phyloP scores from a whole-genome alignment of 1,284 basidiomycete species.

The Trametes polyzona region DNA sequence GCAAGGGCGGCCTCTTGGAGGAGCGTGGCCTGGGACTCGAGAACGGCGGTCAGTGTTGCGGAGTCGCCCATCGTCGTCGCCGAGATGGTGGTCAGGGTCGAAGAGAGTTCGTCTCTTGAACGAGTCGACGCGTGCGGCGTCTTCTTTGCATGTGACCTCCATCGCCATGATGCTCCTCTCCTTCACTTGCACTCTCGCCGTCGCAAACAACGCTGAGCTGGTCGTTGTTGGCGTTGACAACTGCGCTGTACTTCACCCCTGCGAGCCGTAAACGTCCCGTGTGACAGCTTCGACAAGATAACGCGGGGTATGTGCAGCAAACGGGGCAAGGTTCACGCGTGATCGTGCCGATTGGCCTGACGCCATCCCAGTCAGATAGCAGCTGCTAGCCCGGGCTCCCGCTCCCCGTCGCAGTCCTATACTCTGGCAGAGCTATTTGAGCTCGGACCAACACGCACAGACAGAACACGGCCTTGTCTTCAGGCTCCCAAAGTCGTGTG shows the following conservation, averaged over 20 bases:
- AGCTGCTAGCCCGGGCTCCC: no score
- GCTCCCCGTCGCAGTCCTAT: background rate
- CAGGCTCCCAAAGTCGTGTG: no score
- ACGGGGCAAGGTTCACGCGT: background rate
- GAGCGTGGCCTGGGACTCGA: constrained; percentile 64
- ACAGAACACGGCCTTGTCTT: no score
- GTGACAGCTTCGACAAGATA: no score
- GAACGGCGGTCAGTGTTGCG: constrained; percentile 34
- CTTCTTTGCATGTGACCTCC: constrained; percentile 22
- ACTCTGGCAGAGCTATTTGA: no score
- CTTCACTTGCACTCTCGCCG: background rate
- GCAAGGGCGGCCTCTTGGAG: constrained; percentile 71
- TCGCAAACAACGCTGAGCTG: background rate
- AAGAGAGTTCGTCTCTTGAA: background rate
- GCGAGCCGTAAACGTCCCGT: no score
- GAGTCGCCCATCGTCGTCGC: constrained; percentile 22
- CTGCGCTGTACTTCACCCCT: no score
- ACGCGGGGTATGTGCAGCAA: background rate
- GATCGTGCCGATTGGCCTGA: no score
- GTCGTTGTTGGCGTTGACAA: no score
- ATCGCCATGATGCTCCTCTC: constrained; percentile 4
- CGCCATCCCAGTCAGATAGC: background rate
- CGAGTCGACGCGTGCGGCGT: constrained; percentile 1
- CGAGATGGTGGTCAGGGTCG: background rate
- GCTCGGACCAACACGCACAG: no score